Base-by-base conservation (phyloP, 1,284 basidiomycete genomes). In the Mycena sp. region DNA sequence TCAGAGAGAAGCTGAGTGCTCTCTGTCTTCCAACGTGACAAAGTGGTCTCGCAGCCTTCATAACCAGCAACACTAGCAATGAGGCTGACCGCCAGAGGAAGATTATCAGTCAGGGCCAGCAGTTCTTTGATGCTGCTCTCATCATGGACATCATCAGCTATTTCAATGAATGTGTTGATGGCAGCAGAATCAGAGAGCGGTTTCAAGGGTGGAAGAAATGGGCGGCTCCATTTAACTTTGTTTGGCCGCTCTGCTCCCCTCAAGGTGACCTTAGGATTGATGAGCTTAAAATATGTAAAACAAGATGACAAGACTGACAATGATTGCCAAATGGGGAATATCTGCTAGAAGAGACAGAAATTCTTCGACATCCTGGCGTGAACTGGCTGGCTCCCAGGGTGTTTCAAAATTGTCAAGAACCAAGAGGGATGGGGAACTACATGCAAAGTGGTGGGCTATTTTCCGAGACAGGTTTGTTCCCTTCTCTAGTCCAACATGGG, bases 111-210 rank as follows among this genome's bases (percentile, higher is more conserved):
- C 9, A 35, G 32, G 14, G 32, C 32, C 7, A 35, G 32, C 32
- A 35, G 32, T 14, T 35, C 32, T 35, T 7, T 35, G 14, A 35
- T 35, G 7, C 9, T 14, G 14, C 9, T 14, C 9, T 7, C 32
- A 9, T 35, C 32, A 35, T 35, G 32, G 32, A 35, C 14, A 14
- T 35, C 32, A 35, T 35, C 32, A 9, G 32, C 32, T 9, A 35
- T 35, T 35, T 35, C 32, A 17, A 14, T 55, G 46, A 75, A 76
- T 12, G 71, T 70, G 14, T 61, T 28, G 5, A 56, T 40, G 1
- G 74, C 74, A 3, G 69, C 70, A 16, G 64, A 53, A 11, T 70
- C 44, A n/a, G 67, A 64, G 7, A 77, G 58, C 14, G 72, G 71
- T 45, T 67, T 59, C 1, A 76, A 56, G 10, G 73, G 70, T 14